Evolutionary conservation across 495 filamentous ascomycete species (phyloP).

Genomic region (Penicillium atrosanguineum): DNA sequence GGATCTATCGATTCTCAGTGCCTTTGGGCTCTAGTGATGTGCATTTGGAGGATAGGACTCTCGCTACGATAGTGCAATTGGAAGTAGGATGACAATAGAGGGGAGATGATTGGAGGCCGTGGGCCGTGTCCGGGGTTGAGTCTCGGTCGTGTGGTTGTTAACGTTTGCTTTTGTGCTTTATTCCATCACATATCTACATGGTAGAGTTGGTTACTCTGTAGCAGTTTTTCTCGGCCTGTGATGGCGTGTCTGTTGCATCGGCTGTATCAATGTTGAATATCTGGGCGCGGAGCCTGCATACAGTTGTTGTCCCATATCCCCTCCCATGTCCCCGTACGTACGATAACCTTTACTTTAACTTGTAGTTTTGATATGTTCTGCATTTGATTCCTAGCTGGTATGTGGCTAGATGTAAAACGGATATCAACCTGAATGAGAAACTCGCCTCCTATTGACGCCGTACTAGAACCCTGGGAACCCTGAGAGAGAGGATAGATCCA

Average conservation of each 20-base stretch:
- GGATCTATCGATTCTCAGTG: conserved; percentile 20
- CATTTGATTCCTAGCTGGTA: neutral
- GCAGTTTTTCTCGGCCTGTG: neutral
- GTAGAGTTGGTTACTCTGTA: neutral
- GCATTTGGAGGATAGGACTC: conserved; percentile 4
- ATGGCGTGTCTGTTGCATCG: neutral
- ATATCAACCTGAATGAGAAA: neutral
- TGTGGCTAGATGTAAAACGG: neutral
- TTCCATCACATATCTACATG: conserved; percentile 1
- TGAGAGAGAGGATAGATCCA: neutral
- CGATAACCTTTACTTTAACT: neutral
- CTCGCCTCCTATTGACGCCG: neutral
- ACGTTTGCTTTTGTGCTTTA: conserved; percentile 8
- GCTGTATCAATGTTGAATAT: neutral
- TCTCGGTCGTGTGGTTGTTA: conserved; percentile 7
- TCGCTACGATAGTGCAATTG: conserved; percentile 7
- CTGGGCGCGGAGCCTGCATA: neutral
- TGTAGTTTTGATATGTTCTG: neutral
- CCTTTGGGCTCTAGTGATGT: conserved; percentile 5
- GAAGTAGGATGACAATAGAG: conserved; percentile 9
- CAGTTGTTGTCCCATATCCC: neutral
- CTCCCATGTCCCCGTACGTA: neutral
- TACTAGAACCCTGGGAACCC: neutral
- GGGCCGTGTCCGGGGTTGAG: conserved; percentile 9
- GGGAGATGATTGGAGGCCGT: conserved; percentile 2